Evolutionary conservation across 805 yeast species (phyloP), one percentile per base, ranked within the genome.

Genomic region (Yamadazyma philogaea): DNA sequence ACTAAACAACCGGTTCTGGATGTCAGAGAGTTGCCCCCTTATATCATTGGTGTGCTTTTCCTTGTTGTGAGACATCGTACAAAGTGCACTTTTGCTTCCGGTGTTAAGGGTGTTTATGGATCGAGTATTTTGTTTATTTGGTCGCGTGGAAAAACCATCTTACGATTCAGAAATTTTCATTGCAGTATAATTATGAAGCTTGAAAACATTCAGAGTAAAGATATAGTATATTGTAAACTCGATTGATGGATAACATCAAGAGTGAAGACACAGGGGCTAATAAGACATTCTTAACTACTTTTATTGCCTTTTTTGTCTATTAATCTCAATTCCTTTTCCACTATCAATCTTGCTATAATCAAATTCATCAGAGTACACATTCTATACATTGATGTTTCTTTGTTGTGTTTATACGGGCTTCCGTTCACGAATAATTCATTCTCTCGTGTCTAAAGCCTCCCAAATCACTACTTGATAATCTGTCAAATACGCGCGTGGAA

Each of bases 11-110:
- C 61, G 55, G 37, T 53, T 59, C 46, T 66, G 71, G 46, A 66
- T 63, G 44, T 66, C 70, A 15, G 69, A 62, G 40, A 66, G 60
- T 46, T 66, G 72, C 22, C 66, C 68, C 33, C 71, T 52, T 20
- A 66, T 64, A 48, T 66, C 72, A 33, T 16, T 32, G 22, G 36
- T 4, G 10, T 39, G 37, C 37, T 48, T 45, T 17, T 48, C 46
- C 24, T 39, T 30, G 19, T 48, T 48, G 18, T 43, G 44, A 7
- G 39, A 40, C 52, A 48, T 45, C 14, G 12, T 35, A 30, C 4
- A 30, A n/a, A 4, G 15, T n/a, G 16, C n/a, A 7, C 33, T 14
- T 15, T 4, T 6, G 14, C 12, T 33, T n/a, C 10, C 28, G 28
- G 28, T 7, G 28, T 24, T 24, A 24, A 24, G 28, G 10, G 28